Percentiles rank a stretch among this genome's conserved stretches.
phyloP scores from a whole-genome alignment of 306 rosid genomes.

The Citrullus amarus region DNA sequence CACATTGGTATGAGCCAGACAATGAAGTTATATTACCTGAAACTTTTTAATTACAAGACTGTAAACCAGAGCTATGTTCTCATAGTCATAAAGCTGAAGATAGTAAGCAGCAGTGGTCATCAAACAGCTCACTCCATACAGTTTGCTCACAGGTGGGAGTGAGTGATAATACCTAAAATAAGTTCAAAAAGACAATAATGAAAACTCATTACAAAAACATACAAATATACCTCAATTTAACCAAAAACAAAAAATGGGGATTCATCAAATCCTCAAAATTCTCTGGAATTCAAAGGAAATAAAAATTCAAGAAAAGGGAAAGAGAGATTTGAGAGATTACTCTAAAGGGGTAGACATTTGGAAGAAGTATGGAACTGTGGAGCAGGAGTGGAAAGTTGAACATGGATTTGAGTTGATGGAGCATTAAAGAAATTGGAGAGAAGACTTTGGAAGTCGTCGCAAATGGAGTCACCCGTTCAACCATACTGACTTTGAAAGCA shows the following conservation, averaged over 20 bases:
- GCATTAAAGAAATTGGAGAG: not conserved
- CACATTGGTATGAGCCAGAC: not conserved
- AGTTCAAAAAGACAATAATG: not conserved
- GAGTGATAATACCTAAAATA: slow-evolving; percentile 42
- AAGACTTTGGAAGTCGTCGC: slow-evolving; percentile 2
- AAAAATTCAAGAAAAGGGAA: not conserved
- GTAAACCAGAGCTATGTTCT: slow-evolving; percentile 30
- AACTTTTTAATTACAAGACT: slow-evolving; percentile 30
- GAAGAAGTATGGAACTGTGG: not conserved
- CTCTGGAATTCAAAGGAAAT: not conserved
- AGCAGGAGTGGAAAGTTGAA: not conserved
- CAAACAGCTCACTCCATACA: slow-evolving; percentile 54
- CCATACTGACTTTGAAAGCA: not conserved
- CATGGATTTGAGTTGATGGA: not conserved
- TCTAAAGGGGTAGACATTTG: slow-evolving; percentile 69
- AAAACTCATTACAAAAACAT: not conserved
- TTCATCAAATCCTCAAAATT: not conserved
- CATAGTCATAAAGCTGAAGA: slow-evolving; percentile 13
- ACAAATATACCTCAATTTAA: not conserved
- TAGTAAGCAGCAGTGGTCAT: slow-evolving; percentile 45
- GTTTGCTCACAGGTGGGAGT: slow-evolving; percentile 74
- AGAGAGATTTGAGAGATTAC: slow-evolving; percentile 18
- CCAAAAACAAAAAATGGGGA: not conserved
- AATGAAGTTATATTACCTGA: slow-evolving; percentile 28
- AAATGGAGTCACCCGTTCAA: not conserved